Conservation (phyloP, 1,284 basidiomycete species). For the Stygiomarasmius scandens region DNA sequence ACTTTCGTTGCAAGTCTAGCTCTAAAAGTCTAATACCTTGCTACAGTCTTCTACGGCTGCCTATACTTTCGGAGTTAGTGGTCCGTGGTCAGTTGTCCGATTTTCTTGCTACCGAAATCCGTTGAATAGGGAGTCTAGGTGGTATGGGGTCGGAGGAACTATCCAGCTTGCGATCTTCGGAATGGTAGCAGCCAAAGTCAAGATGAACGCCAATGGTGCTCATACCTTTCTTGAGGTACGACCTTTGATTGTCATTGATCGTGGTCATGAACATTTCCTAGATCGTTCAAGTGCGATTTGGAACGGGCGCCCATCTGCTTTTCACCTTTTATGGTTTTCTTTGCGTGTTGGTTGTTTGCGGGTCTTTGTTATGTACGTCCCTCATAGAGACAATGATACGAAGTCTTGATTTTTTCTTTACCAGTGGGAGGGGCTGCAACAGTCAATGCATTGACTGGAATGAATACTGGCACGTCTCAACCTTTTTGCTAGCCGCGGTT, state of each 20-base stretch:
- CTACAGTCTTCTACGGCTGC: constrained; percentile 55
- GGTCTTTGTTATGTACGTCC: constrained; percentile 48
- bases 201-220: constrained; percentile 61
- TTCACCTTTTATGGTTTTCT: constrained; percentile 70
- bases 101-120: neutral
- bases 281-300: constrained; percentile 69
- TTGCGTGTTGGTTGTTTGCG: constrained; percentile 63
- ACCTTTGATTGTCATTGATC: neutral
- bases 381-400: too few relatives aligned
- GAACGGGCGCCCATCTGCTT: constrained; percentile 57
- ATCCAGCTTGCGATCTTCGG: constrained; percentile 64
- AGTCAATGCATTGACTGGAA: constrained; percentile 67
- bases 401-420: neutral
- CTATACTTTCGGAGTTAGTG: constrained; percentile 55
- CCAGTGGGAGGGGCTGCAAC: constrained; percentile 63
- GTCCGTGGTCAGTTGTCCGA: constrained; percentile 44
- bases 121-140: constrained; percentile 33
- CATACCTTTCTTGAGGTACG: constrained; percentile 52
- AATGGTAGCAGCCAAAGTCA: constrained; percentile 59
- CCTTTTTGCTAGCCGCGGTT: neutral
- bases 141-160: constrained; percentile 54
- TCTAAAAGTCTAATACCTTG: too few relatives aligned
- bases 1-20: too few relatives aligned
- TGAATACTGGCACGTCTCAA: constrained; percentile 40
- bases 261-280: constrained; percentile 29